A percentile compares a stretch with the other conserved stretches of the same genome.
These are phyloP conservation scores for Didymella lethalis DNA, from an alignment of 2,329 filamentous ascomycete species.

Conservation along the genomic window DNA sequence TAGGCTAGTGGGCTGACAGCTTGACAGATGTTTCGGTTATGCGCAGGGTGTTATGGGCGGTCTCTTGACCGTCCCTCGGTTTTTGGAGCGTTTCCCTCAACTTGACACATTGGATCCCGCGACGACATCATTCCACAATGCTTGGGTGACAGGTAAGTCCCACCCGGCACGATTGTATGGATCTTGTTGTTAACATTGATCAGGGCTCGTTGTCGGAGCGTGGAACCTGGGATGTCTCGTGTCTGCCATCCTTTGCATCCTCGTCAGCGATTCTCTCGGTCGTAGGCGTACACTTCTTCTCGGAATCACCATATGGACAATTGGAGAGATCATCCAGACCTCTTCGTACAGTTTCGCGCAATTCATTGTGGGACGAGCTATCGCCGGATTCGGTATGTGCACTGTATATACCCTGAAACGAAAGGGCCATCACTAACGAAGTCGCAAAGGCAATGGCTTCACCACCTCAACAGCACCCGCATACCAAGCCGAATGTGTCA, in stretches of 20 bases:
- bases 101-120: slow-evolving; percentile 34
- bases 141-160: slow-evolving; percentile 37
- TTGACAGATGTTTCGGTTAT: slow-evolving; percentile 61
- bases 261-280: slow-evolving; percentile 59
- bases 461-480: slow-evolving; percentile 62
- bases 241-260: slow-evolving; percentile 61
- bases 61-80: slow-evolving; percentile 72
- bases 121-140: slow-evolving; percentile 27
- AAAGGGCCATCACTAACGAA: slow-evolving; percentile 4
- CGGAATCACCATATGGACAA: slow-evolving; percentile 58
- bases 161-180: too few relatives aligned
- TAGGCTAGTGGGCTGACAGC: slow-evolving; percentile 19
- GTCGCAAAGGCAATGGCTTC: slow-evolving; percentile 57
- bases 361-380: slow-evolving; percentile 61
- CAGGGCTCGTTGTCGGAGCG: slow-evolving; percentile 42
- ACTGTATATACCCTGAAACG: too few relatives aligned
- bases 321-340: slow-evolving; percentile 60
- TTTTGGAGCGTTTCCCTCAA: slow-evolving; percentile 54
- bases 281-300: slow-evolving; percentile 59
- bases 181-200: background rate
- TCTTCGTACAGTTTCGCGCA: slow-evolving; percentile 56
- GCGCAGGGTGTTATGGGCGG: slow-evolving; percentile 73
- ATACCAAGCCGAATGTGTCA: slow-evolving; percentile 61
- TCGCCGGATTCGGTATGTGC: slow-evolving; percentile 59
- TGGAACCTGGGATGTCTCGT: slow-evolving; percentile 64